phyloP scores from a whole-genome alignment of 257 asterid genomes.

The Capsicum pubescens region DNA sequence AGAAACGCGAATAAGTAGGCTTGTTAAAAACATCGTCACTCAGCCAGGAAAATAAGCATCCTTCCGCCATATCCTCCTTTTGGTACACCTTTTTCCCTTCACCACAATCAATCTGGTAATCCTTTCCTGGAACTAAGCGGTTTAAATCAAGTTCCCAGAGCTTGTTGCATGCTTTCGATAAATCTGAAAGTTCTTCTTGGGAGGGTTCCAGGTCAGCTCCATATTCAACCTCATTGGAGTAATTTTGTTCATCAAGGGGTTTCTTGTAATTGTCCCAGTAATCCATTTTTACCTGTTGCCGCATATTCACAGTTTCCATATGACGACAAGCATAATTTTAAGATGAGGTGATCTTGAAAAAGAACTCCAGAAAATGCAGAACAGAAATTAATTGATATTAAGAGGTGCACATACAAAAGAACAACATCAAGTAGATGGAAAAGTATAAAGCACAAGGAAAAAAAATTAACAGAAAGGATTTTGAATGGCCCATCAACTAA shows the following conservation, averaged over 20 bases:
- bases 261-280: constrained; percentile 70
- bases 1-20: constrained; percentile 83
- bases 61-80: constrained; percentile 75
- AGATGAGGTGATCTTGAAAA: background rate
- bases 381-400: background rate
- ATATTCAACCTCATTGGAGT: constrained; percentile 56
- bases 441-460: no score
- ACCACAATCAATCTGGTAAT: constrained; percentile 83
- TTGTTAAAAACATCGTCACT: constrained; percentile 64
- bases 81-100: constrained; percentile 89
- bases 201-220: constrained; percentile 61
- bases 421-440: no score
- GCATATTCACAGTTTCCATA: constrained; percentile 21
- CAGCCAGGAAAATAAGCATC: constrained; percentile 78
- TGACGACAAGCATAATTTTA: background rate
- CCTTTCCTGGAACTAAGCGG: constrained; percentile 78
- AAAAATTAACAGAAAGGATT: no score
- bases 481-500: no score
- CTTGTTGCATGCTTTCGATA: constrained; percentile 71
- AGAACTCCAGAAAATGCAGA: background rate
- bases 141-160: constrained; percentile 87
- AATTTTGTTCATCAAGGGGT: constrained; percentile 69
- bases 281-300: constrained; percentile 60
- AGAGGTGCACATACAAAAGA: no score
- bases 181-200: constrained; percentile 64